Evolutionary conservation across 768 basidiomycete genomes (phyloP).

Genomic region (Ramaria rubella): DNA sequence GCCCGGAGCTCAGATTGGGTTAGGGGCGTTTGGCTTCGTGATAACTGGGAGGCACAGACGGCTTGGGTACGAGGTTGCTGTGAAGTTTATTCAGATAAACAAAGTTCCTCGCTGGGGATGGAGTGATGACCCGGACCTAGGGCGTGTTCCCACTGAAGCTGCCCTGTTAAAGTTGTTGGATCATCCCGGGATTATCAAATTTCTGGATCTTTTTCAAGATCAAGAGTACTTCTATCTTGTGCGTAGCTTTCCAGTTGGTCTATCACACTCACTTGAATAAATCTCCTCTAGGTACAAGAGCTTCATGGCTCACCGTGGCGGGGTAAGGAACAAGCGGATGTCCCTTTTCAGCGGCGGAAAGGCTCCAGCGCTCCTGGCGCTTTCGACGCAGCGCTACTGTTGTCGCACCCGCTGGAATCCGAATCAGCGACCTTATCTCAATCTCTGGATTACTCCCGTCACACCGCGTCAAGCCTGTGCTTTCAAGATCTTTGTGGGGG

Average conservation of each 20-base stretch:
- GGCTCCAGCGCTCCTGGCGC: neutral
- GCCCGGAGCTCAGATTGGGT: slow-evolving; percentile 74
- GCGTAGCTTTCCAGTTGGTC: slow-evolving; percentile 23
- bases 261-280: neutral
- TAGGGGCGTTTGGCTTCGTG: slow-evolving; percentile 93
- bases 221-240: slow-evolving; percentile 81
- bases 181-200: slow-evolving; percentile 79
- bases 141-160: slow-evolving; percentile 75
- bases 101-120: slow-evolving; percentile 49
- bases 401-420: neutral
- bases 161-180: slow-evolving; percentile 65
- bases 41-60: slow-evolving; percentile 70
- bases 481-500: neutral
- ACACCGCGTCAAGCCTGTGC: neutral
- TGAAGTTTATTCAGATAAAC: slow-evolving; percentile 90
- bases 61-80: slow-evolving; percentile 68
- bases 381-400: neutral
- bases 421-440: neutral
- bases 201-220: slow-evolving; percentile 82
- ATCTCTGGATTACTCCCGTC: neutral
- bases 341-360: neutral
- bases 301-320: slow-evolving; percentile 89
- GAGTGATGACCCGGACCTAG: slow-evolving; percentile 52
- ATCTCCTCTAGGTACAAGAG: slow-evolving; percentile 68
- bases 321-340: slow-evolving; percentile 7